Percentiles rank a stretch among this genome's conserved stretches.
These are phyloP conservation scores for Trypethelium eluteriae DNA, from an alignment of 495 filamentous ascomycete species.

Conservation along the genomic window DNA sequence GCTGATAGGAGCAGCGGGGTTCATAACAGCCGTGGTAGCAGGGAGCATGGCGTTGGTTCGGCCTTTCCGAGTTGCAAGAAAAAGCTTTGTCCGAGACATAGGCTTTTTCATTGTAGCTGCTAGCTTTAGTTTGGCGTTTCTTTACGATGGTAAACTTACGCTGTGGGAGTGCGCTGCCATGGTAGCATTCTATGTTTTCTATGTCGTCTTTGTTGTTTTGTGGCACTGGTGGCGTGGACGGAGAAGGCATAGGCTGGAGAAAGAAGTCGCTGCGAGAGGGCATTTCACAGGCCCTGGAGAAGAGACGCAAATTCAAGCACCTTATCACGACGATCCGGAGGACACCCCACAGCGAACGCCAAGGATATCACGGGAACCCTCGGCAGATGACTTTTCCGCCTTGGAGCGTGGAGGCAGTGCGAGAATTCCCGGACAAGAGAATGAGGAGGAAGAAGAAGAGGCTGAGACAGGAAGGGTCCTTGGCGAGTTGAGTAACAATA, in stretches of 20 bases:
- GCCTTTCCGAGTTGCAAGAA: constrained; percentile 81
- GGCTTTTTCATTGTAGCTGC: constrained; percentile 87
- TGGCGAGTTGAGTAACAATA: constrained; percentile 80
- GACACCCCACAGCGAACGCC: constrained; percentile 44
- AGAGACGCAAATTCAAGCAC: constrained; percentile 60
- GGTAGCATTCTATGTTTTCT: constrained; percentile 88
- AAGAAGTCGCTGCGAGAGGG: constrained; percentile 61
- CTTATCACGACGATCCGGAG: constrained; percentile 63
- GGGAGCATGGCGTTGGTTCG: constrained; percentile 96
- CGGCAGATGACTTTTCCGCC: constrained; percentile 59
- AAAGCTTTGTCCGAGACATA: constrained; percentile 87
- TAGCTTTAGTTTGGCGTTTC: constrained; percentile 76
- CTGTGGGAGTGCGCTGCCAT: constrained; percentile 85
- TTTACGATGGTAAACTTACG: constrained; percentile 76
- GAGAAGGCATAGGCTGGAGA: constrained; percentile 49
- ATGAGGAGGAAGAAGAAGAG: constrained; percentile 63
- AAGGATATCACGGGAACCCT: constrained; percentile 44
- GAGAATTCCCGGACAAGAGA: constrained; percentile 41
- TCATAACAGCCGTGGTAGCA: constrained; percentile 94
- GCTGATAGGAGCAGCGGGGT: constrained; percentile 87
- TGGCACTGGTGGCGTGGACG: constrained; percentile 84
- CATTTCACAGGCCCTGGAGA: constrained; percentile 64
- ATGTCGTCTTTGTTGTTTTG: constrained; percentile 76
- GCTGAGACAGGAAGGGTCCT: constrained; percentile 64
- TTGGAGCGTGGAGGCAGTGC: constrained; percentile 54